Base-by-base conservation (phyloP, 805 yeast species). In the Torulaspora indica region DNA sequence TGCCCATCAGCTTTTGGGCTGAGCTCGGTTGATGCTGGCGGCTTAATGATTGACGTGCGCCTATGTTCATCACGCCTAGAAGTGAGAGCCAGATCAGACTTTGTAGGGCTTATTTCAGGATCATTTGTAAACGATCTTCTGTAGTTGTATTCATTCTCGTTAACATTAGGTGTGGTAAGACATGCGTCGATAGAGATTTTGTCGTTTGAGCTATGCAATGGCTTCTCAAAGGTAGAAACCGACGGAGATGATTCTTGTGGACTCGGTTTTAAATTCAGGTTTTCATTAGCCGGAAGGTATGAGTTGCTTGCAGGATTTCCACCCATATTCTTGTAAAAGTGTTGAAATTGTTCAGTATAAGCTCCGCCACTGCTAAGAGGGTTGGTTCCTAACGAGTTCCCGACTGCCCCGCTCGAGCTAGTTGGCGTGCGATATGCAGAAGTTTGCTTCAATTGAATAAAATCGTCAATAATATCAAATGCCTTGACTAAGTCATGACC, bases 391-490 rank as follows among this genome's bases (percentile, higher is more conserved):
- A 55, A 28, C 1, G 49, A 45, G 18, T 49, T 48, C 3, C 55
- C 51, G 14, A 46, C 36, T 7, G 43, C 51, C 5, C 47, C 48
- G 6, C 55, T 55, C 1, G 58, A 48, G 28, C 60, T 55, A 14
- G 59, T 63, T 7, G 72, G 71, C 1, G 71, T 65, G 41, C 69
- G 63, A 20, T 62, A 60, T 2, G 68, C 65, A 4, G 73, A 66
- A 4, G 71, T 63, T 18, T 69, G 66, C 44, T 61, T 67, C 35
- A 70, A 50, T 24, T 63, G 67, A 9, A 66, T 66, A 46, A 70
- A 70, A 45, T 67, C 70, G 41, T 69, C 71, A 36, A 70, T 66
- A 30, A 69, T 47, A 33, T 66, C 64, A 27, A 70, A 53, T 8
- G 72, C 65, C 34, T 64, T 68, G 13, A 56, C 53, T 25, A 58